Evolutionary conservation across 2,329 filamentous ascomycete genomes (phyloP), one percentile per base, ranked within the genome.

Genomic region (Shiraia sp.): DNA sequence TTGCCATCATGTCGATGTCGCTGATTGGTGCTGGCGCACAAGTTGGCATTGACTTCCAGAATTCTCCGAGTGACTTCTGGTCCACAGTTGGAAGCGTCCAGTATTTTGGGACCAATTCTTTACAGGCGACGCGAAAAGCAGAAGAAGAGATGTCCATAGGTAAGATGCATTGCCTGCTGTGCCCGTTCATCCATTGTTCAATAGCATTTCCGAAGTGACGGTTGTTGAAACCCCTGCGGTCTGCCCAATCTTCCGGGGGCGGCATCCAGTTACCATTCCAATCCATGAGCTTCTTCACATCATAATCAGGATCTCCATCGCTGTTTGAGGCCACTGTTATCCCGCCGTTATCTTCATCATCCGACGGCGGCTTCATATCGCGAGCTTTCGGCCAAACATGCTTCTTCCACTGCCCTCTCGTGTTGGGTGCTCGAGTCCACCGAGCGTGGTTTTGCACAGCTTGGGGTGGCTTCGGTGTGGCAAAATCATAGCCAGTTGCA

Each of bases 211-310:
- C 59, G 25, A 68, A 66, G 53, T 63, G 60, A n/a, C 53, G 65
- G 44, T 59, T 42, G 1, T 39, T 41, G 30, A 55, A 67, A 8
- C 49, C 39, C 24, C 55, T 59, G n/a, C 72, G 68, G 8, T 48
- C 55, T 17, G 72, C 65, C 77, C 77, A 79, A 16, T 76, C 68
- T 13, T 73, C 61, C 2, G 75, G 74, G 15, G 76, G 65, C 2
- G 75, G 75, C 17, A 72, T 59, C 62, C 70, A 72, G 6, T 72
- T 61, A 10, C 75, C 75, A 36, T 74, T 65, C 71, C 72, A 79
- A 41, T 75, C 74, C 4, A 61, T 44, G 2, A 74, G 53, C 41
- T 69, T 63, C 40, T 61, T 62, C 33, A 68, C 50, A 19, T 70
- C 65, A 32, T 69, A 66, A 10, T 63, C 30, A 0, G 59, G 60